Percentiles rank a stretch among this genome's conserved stretches.
Evolutionary conservation across 768 basidiomycete genomes (phyloP).

Genomic region (Boletus speciosus): DNA sequence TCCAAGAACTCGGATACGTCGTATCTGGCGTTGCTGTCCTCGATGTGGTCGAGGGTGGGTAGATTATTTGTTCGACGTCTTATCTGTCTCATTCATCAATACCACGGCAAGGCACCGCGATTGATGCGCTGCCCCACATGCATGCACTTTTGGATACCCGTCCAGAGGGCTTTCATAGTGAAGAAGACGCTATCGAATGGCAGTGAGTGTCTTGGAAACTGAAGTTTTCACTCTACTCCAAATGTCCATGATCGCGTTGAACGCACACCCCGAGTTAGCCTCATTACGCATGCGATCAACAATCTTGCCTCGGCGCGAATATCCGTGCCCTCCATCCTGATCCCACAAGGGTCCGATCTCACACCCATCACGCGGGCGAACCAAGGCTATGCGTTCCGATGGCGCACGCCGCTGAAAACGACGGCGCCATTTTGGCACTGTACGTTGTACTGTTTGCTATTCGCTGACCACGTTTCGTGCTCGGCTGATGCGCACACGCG

Average conservation of each 20-base stretch:
- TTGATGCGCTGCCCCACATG: slow-evolving; percentile 94
- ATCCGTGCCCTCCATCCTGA: slow-evolving; percentile 80
- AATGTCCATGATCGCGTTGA: background rate
- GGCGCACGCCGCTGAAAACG: slow-evolving; percentile 80
- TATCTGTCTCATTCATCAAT: background rate
- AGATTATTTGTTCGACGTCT: background rate
- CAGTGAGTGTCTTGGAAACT: slow-evolving; percentile 60
- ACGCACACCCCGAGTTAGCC: slow-evolving; percentile 37
- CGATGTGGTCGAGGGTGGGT: slow-evolving; percentile 86
- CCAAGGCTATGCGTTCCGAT: slow-evolving; percentile 43
- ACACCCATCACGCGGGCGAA: slow-evolving; percentile 27
- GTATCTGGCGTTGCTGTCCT: slow-evolving; percentile 78
- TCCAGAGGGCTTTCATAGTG: slow-evolving; percentile 78
- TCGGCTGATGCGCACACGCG: background rate
- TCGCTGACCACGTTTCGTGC: background rate
- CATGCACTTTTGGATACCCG: slow-evolving; percentile 78
- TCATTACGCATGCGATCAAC: slow-evolving; percentile 77
- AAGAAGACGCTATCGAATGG: slow-evolving; percentile 91
- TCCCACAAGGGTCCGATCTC: slow-evolving; percentile 41
- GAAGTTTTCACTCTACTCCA: background rate
- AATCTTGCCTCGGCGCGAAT: slow-evolving; percentile 81
- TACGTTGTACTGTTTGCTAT: slow-evolving; percentile 33
- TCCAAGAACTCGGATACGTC: slow-evolving; percentile 66
- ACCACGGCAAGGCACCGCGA: slow-evolving; percentile 65
- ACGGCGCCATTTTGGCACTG: slow-evolving; percentile 91